Percentiles rank a stretch among this genome's conserved stretches.
Conservation (phyloP, 2,329 filamentous ascomycete species). For the Colletotrichum truncatum region DNA sequence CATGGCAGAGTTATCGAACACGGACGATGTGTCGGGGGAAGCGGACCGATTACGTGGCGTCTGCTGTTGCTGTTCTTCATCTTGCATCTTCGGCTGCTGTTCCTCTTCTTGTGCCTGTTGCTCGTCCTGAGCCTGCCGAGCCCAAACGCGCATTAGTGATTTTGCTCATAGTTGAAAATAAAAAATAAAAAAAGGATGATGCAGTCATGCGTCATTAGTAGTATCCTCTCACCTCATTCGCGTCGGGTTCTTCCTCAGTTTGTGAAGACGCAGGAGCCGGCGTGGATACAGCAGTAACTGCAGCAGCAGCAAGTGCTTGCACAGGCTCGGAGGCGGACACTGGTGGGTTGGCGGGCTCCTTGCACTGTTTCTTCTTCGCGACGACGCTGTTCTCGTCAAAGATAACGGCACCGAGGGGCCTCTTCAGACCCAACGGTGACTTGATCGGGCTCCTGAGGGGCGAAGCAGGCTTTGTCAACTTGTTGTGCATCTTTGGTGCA, state of each 20-base stretch:
- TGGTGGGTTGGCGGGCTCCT: constrained; percentile 22
- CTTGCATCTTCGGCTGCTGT: background rate
- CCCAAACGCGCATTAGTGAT: background rate
- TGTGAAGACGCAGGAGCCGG: background rate
- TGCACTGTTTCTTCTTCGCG: constrained; percentile 34
- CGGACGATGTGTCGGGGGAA: constrained; percentile 53
- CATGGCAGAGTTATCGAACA: constrained; percentile 58
- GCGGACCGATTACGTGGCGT: constrained; percentile 13
- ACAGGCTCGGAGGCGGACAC: background rate
- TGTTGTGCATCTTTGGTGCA: constrained; percentile 39
- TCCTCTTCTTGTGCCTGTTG: background rate
- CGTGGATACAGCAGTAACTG: background rate
- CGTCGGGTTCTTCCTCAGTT: background rate
- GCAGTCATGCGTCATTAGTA: too few species aligned
- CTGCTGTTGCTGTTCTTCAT: background rate
- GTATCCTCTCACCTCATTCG: constrained; percentile 2
- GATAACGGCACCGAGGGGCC: constrained; percentile 17
- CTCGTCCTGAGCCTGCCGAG: background rate
- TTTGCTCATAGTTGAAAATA: too few species aligned
- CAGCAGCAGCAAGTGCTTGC: background rate
- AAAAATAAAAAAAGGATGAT: too few species aligned
- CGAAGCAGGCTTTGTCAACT: constrained; percentile 1
- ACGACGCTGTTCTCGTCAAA: constrained; percentile 27
- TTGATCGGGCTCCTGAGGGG: constrained; percentile 29
- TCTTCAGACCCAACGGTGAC: constrained; percentile 26